These are phyloP conservation scores for Blastocladiella britannica DNA, from an alignment of 192 early-diverging fungal species.

Conservation along the genomic window DNA sequence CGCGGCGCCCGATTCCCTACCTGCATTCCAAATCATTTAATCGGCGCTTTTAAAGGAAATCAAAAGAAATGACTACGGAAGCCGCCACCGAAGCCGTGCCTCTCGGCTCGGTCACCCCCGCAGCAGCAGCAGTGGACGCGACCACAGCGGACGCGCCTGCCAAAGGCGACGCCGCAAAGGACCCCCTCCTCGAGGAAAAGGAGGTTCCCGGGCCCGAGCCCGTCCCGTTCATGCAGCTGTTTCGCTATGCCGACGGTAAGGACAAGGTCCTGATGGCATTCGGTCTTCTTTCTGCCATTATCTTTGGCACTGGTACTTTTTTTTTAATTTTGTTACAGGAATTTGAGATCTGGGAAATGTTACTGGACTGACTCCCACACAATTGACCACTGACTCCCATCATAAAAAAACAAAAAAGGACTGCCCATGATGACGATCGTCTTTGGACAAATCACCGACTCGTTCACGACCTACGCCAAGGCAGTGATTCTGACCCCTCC, in stretches of 20 bases:
- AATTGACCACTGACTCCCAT: no score
- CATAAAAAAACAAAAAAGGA: no score
- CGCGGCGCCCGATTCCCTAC: no score
- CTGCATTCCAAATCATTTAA: no score
- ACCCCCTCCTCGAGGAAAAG: no score
- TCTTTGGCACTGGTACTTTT: slow-evolving; percentile 10
- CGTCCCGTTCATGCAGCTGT: slow-evolving; percentile 37
- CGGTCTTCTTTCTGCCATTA: slow-evolving; percentile 5
- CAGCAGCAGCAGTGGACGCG: no score
- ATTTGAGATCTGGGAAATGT: background rate
- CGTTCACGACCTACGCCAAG: slow-evolving; percentile 10
- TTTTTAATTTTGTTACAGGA: slow-evolving; percentile 1
- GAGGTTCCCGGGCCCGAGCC: slow-evolving; percentile 21
- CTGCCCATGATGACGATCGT: slow-evolving; percentile 26
- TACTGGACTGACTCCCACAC: slow-evolving; percentile 18
- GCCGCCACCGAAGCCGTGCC: no score
- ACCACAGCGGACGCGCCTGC: no score
- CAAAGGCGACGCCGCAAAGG: no score
- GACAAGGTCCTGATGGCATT: slow-evolving; percentile 33
- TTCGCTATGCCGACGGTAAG: slow-evolving; percentile 36
- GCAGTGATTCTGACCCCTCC: slow-evolving; percentile 8
- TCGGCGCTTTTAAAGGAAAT: no score
- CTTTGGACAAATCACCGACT: slow-evolving; percentile 14
- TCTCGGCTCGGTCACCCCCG: no score
- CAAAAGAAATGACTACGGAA: no score